Evolutionary conservation across 2,329 filamentous ascomycete species (phyloP).

Genomic region (Dactylella cylindrospora): DNA sequence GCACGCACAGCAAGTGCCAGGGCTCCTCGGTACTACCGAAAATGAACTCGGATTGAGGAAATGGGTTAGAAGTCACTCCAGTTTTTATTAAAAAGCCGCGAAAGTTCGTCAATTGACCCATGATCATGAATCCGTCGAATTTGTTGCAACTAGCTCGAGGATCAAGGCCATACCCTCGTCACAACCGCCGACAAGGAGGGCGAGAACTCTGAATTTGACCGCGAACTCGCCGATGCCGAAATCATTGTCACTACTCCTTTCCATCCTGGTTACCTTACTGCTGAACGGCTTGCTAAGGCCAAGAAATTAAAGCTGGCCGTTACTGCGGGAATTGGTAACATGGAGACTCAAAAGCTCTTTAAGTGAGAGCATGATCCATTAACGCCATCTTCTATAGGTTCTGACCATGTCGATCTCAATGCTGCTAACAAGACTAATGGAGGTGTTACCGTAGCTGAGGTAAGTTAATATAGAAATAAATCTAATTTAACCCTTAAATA

Average conservation of each 20-base stretch:
- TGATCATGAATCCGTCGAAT: not conserved
- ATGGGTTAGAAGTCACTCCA: conserved; percentile 61
- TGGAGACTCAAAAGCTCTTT: not conserved
- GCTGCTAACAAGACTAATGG: conserved; percentile 93
- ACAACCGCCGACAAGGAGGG: conserved; percentile 98
- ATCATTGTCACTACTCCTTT: conserved; percentile 98
- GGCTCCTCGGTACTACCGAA: conserved; percentile 90
- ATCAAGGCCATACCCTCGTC: conserved; percentile 91
- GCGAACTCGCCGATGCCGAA: conserved; percentile 94
- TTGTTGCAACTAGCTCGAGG: conserved; percentile 72
- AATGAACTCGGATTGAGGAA: conserved; percentile 96
- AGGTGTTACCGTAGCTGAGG: conserved; percentile 84
- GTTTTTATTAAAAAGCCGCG: not conserved
- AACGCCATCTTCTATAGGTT: conserved; percentile 52
- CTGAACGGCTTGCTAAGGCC: conserved; percentile 92
- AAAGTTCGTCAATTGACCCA: not conserved
- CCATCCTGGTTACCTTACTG: conserved; percentile 71
- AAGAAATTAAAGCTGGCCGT: conserved; percentile 98
- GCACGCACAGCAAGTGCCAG: conserved; percentile 62
- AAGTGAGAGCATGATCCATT: not conserved
- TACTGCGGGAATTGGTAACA: conserved; percentile 83
- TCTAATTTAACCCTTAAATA: not conserved
- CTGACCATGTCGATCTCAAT: conserved; percentile 95
- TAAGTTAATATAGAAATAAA: not conserved
- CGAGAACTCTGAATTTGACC: conserved; percentile 87